Conservation (phyloP, 192 early-diverging fungal species). For the Coemansia reversa region DNA sequence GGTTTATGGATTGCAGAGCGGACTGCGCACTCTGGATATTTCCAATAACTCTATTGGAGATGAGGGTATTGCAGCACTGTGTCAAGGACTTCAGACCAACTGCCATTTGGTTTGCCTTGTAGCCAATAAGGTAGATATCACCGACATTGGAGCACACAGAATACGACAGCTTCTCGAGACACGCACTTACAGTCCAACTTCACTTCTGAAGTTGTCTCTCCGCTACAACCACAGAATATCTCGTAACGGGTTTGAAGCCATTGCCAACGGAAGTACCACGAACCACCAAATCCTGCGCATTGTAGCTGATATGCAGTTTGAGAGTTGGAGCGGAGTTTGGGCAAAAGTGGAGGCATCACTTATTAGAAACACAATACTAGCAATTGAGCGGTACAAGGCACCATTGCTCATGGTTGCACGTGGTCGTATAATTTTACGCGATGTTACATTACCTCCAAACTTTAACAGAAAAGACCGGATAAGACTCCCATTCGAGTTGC, state of each 20-base stretch:
- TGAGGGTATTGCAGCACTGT: slow-evolving; percentile 25
- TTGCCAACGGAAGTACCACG: slow-evolving; percentile 5
- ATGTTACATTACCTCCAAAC: background rate
- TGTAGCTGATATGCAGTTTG: slow-evolving; percentile 24
- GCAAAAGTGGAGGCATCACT: slow-evolving; percentile 12
- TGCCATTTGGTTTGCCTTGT: slow-evolving; percentile 15
- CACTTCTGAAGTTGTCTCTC: slow-evolving; percentile 32
- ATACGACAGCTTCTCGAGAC: slow-evolving; percentile 16
- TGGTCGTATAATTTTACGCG: slow-evolving; percentile 24
- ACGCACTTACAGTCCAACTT: background rate
- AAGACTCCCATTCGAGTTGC: slow-evolving; percentile 24
- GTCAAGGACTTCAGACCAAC: slow-evolving; percentile 18
- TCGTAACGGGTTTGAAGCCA: slow-evolving; percentile 5
- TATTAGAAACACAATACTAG: slow-evolving; percentile 23
- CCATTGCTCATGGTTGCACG: slow-evolving; percentile 36
- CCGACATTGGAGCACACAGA: slow-evolving; percentile 9
- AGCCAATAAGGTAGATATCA: slow-evolving; percentile 20
- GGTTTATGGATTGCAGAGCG: background rate
- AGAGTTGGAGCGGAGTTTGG: slow-evolving; percentile 31
- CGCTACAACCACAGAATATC: slow-evolving; percentile 23
- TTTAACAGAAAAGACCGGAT: background rate
- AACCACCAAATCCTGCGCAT: slow-evolving; percentile 28
- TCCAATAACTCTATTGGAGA: slow-evolving; percentile 30
- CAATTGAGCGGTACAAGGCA: slow-evolving; percentile 30
- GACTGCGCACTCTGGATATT: slow-evolving; percentile 19